Evolutionary conservation across 441 rosid genomes (phyloP), one percentile per base, ranked within the genome.

Genomic region (Sinapis alba): DNA sequence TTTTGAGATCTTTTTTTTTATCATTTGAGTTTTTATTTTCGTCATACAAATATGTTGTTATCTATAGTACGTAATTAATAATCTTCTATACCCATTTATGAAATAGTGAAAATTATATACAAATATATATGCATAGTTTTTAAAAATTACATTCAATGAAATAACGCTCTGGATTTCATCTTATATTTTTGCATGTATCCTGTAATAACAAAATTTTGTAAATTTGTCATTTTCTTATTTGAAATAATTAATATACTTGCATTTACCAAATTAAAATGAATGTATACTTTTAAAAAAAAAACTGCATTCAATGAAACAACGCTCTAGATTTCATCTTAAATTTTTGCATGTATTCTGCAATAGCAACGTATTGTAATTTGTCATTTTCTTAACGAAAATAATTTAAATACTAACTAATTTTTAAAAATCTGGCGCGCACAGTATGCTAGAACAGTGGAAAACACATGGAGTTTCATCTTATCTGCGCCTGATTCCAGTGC

Each of bases 401-500:
- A 5, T 15, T n/a, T 15, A 15, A 0, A 5, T 15, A 15, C 1
- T 15, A 54, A 11, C 59, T 21, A 0, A 10, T 45, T 34, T 30
- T 57, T 13, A 10, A 2, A 73, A 45, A 19, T 26, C 5, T 58
- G 27, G 60, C 60, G 60, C 9, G 15, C 24, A 3, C 82, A 94
- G 97, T 91, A 86, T 67, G 65, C 24, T 1, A 82, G 72, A 65
- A 81, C 83, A 3, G 76, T 74, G 0, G 2, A 84, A 0, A 77
- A 82, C 54, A 38, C 80, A 57, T 94, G 98, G 98, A 91, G 83
- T 68, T 94, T 91, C 62, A 84, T 91, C 15, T 80, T 91, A 0
- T 94, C 98, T 11, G 80, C 91, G 0, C 93, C 91, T 0, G 78
- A 78, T 27, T 20, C 83, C 5, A 79, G 78, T 50, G 67, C 84